Percentiles rank a stretch among this genome's conserved stretches.
phyloP scores from a whole-genome alignment of 2,329 filamentous ascomycete species.

The Arthrobotrys sinensis region DNA sequence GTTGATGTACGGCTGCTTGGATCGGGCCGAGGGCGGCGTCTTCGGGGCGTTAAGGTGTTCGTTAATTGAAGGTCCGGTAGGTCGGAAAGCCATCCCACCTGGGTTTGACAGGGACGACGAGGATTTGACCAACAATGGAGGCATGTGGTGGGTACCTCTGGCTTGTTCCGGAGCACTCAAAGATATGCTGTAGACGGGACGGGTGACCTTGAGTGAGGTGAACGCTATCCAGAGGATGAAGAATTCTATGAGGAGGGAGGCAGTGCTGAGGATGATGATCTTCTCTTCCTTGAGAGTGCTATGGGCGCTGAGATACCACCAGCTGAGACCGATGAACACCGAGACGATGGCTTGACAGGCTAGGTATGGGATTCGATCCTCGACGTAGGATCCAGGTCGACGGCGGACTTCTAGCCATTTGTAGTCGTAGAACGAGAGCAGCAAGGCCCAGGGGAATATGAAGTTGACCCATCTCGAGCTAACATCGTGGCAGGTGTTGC shows the following conservation, averaged over 20 bases:
- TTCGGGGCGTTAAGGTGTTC: constrained; percentile 17
- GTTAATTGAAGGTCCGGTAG: constrained; percentile 27
- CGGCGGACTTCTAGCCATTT: constrained; percentile 52
- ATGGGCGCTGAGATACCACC: constrained; percentile 47
- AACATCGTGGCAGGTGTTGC: constrained; percentile 38
- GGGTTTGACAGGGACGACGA: constrained; percentile 12
- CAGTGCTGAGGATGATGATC: constrained; percentile 47
- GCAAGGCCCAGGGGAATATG: constrained; percentile 51
- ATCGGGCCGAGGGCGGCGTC: not conserved
- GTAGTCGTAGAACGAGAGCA: constrained; percentile 52
- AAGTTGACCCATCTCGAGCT: constrained; percentile 43
- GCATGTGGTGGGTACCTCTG: not conserved
- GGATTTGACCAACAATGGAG: constrained; percentile 8
- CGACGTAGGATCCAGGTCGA: constrained; percentile 52
- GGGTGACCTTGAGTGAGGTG: constrained; percentile 39
- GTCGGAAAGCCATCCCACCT: constrained; percentile 48
- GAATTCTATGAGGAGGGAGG: constrained; percentile 39
- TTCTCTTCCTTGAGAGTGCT: constrained; percentile 35
- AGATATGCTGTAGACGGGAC: constrained; percentile 32
- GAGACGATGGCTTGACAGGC: constrained; percentile 45
- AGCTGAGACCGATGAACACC: constrained; percentile 43
- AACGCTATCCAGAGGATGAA: constrained; percentile 53
- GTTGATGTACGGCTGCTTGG: constrained; percentile 1
- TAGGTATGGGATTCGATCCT: constrained; percentile 44
- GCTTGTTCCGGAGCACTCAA: constrained; percentile 14